phyloP scores from a whole-genome alignment of 1,139 yeast genomes.

The Debaryomycetaceae sp. region DNA sequence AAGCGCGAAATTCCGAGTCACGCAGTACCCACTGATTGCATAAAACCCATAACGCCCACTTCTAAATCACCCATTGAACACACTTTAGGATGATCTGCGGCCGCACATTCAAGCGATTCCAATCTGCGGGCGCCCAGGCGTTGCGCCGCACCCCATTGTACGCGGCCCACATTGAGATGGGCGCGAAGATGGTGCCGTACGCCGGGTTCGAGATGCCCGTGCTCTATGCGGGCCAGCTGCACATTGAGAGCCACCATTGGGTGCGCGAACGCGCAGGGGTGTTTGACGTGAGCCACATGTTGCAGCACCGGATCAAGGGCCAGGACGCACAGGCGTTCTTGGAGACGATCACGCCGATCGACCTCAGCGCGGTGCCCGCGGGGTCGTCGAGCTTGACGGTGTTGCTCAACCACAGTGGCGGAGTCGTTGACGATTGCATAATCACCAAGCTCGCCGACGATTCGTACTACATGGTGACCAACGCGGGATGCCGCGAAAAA shows the following conservation, averaged over 20 bases:
- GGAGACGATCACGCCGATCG: constrained; percentile 79
- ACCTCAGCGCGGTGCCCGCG: constrained; percentile 43
- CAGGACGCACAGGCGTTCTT: constrained; percentile 56
- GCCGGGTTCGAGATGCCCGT: constrained; percentile 97
- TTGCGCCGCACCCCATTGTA: constrained; percentile 66
- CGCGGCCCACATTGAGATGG: constrained; percentile 65
- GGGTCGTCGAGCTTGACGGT: constrained; percentile 70
- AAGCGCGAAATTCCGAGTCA: too few relatives aligned
- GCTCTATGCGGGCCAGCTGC: constrained; percentile 68
- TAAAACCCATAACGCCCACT: constrained; percentile 1
- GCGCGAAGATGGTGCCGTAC: constrained; percentile 89
- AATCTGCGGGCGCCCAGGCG: constrained; percentile 12
- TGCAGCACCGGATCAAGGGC: constrained; percentile 75
- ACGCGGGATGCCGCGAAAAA: constrained; percentile 87
- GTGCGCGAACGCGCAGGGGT: constrained; percentile 80
- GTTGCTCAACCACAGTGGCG: constrained; percentile 61
- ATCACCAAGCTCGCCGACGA: constrained; percentile 77
- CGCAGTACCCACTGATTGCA: too few relatives aligned
- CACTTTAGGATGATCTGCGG: constrained; percentile 6
- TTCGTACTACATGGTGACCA: constrained; percentile 83
- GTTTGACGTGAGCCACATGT: constrained; percentile 96
- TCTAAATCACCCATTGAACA: constrained; percentile 1
- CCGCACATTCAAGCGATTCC: too few relatives aligned
- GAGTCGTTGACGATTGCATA: constrained; percentile 88
- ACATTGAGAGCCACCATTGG: constrained; percentile 91